Conservation (phyloP, 441 rosid genomes). For the Flueggea neowawraea region DNA sequence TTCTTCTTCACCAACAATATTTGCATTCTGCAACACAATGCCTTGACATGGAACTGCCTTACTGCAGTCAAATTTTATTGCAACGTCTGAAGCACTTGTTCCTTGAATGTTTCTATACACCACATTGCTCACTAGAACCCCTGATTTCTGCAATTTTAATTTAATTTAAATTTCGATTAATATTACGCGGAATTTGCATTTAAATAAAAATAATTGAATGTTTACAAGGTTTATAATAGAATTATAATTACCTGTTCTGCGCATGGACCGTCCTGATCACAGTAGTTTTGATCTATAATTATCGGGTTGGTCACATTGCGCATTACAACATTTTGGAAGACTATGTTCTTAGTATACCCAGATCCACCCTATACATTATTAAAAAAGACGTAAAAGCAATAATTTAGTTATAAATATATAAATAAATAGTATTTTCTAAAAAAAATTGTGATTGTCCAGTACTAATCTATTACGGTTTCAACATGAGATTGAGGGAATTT, state of each 20-base stretch:
- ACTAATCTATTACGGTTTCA: too few species aligned
- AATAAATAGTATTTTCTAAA: too few species aligned
- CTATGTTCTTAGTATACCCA: slow-evolving; percentile 63
- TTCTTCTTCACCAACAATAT: slow-evolving; percentile 19
- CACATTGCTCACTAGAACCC: slow-evolving; percentile 69
- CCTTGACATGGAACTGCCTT: slow-evolving; percentile 45
- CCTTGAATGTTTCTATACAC: slow-evolving; percentile 63
- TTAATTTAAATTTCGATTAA: neutral
- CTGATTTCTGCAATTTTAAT: slow-evolving; percentile 39
- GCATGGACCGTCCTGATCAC: slow-evolving; percentile 53
- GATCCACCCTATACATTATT: slow-evolving; percentile 58
- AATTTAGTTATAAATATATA: too few species aligned
- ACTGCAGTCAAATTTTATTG: slow-evolving; percentile 63
- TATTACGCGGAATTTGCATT: neutral
- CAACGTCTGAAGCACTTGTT: slow-evolving; percentile 59
- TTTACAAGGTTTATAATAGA: neutral
- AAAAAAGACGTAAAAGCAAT: neutral
- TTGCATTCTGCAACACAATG: slow-evolving; percentile 47
- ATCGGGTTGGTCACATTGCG: slow-evolving; percentile 71
- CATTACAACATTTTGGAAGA: slow-evolving; percentile 57
- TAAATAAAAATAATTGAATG: neutral
- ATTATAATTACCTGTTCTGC: slow-evolving; percentile 45
- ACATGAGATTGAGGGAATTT: too few species aligned
- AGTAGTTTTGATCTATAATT: slow-evolving; percentile 75
- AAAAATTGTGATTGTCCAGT: too few species aligned